Base-by-base conservation (phyloP, 2,329 filamentous ascomycete species). In the Talaromyces pinophilus region DNA sequence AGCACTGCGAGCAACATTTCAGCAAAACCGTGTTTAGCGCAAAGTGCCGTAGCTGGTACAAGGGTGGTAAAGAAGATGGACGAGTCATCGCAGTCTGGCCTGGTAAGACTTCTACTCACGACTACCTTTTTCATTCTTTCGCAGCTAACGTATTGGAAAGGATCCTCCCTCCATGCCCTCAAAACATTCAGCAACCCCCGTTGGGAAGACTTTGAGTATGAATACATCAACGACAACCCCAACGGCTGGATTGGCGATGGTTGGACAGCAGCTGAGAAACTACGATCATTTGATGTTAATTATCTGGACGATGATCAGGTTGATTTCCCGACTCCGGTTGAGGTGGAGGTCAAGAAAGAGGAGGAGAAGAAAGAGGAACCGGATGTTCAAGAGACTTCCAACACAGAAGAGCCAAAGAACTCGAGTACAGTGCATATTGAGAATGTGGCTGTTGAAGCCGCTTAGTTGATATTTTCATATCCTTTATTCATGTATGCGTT, bases 251-350 rank as follows among this genome's bases (percentile, higher is more conserved):
- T 72, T 48, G 71, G 71, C 5, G 69, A 73, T 61, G 71, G 70
- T 19, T 59, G 61, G 52, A 66, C 65, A 17, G 62, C 33, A 5
- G 64, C 48, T 19, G 69, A 71, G 67, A 76, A 73, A 63, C 63
- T 73, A 44, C 67, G 75, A 30, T 68, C 40, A 38, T 73, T 78
- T 67, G 70, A 72, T 30, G 75, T 79, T 5, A 67, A 77, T 65
- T 79, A 79, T 64, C 66, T 79, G 30, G 72, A 78, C 59, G 76
- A 77, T 64, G 73, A 77, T n/a, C 71, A 74, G 54, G 61, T 78
- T 40, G 76, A 79, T 63, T 77, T 75, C 65, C 77, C 77, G 3
- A 54, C 40, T 28, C 55, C 63, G 5, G 68, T 69, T 54, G 46
- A 35, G 46, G 33, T 30, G 1, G 48, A 54, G 30, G 33, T 25